Evolutionary conservation across 306 rosid genomes (phyloP).

Genomic region (Dalbergia cochinchinensis): DNA sequence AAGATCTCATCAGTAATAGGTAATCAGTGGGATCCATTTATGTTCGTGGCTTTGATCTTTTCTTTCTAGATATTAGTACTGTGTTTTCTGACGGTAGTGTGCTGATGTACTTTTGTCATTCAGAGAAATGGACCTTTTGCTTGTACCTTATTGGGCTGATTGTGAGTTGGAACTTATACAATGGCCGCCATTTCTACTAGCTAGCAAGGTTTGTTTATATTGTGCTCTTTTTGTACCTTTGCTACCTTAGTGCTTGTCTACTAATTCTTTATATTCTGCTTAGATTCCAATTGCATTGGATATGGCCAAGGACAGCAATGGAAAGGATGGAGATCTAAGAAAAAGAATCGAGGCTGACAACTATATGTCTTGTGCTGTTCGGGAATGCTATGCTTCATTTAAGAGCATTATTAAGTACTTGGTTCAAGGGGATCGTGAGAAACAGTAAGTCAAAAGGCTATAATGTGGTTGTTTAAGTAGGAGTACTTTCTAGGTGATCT

Average conservation of each 20-base stretch:
- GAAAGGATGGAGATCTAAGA: constrained; percentile 88
- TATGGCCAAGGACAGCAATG: constrained; percentile 99
- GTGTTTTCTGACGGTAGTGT: not conserved
- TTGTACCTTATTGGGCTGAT: constrained; percentile 98
- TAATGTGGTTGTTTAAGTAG: constrained; percentile 27
- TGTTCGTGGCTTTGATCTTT: constrained; percentile 27
- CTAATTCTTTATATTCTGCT: constrained; percentile 33
- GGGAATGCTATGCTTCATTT: constrained; percentile 94
- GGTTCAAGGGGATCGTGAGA: constrained; percentile 87
- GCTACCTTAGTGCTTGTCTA: constrained; percentile 23
- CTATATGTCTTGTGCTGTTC: constrained; percentile 94
- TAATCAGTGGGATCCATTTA: constrained; percentile 43
- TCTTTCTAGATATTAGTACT: constrained; percentile 21
- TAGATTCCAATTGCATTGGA: constrained; percentile 98
- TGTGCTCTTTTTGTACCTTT: constrained; percentile 1
- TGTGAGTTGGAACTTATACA: constrained; percentile 83
- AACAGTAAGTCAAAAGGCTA: constrained; percentile 61
- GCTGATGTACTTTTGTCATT: constrained; percentile 47
- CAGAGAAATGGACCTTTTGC: constrained; percentile 97
- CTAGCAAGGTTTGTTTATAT: constrained; percentile 83
- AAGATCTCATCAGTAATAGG: constrained; percentile 93
- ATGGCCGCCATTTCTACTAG: constrained; percentile 99
- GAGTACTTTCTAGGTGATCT: constrained; percentile 31
- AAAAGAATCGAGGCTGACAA: constrained; percentile 78
- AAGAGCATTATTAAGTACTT: constrained; percentile 71